These are phyloP conservation scores for Suillus hirtellus DNA, from an alignment of 768 basidiomycete genomes.

Conservation along the genomic window DNA sequence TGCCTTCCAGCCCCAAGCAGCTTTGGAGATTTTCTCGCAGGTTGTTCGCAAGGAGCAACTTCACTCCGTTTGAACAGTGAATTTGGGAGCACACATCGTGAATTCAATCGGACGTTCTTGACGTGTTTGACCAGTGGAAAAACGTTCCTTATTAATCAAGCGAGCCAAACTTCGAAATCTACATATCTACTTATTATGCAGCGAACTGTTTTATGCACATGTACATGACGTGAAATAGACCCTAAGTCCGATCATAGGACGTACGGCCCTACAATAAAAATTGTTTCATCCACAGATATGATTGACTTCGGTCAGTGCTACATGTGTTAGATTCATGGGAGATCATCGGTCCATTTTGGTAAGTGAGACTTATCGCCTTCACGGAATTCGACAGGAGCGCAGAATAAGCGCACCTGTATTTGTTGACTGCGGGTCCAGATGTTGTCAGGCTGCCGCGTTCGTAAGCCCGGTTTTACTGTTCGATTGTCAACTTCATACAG, in stretches of 20 bases:
- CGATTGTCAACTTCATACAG: neutral
- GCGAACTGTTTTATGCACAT: neutral
- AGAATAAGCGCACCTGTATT: neutral
- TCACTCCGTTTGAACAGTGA: too few species aligned
- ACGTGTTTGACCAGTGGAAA: slow-evolving; percentile 6
- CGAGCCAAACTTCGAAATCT: too few species aligned
- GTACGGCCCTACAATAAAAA: slow-evolving; percentile 59
- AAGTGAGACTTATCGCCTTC: neutral
- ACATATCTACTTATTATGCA: too few species aligned
- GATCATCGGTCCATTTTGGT: neutral
- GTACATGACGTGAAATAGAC: slow-evolving; percentile 49
- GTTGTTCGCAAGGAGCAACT: too few species aligned
- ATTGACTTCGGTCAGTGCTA: neutral
- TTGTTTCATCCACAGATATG: neutral
- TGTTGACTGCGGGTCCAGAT: neutral
- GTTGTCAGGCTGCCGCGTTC: neutral
- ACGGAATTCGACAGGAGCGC: neutral
- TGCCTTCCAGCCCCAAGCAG: too few species aligned
- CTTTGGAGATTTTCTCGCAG: too few species aligned
- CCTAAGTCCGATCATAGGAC: slow-evolving; percentile 83
- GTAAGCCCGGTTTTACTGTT: neutral
- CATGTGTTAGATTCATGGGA: neutral
- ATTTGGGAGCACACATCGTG: too few species aligned
- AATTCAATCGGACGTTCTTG: too few species aligned
- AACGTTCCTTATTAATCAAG: too few species aligned